Evolutionary conservation across 129 eudicot species (phyloP).

Genomic region (Arctium minus): DNA sequence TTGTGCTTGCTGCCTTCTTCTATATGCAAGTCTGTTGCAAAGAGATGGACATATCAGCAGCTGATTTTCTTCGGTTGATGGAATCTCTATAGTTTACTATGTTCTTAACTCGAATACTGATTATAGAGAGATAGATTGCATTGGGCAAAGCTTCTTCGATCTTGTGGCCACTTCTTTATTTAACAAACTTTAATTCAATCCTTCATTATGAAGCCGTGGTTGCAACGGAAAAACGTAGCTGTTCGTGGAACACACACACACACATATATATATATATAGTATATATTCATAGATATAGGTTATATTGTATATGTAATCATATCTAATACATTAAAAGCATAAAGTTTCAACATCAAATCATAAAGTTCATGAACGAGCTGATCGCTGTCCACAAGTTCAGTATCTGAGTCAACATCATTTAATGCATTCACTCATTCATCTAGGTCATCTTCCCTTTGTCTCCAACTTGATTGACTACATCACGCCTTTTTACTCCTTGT

Average conservation of each 20-base stretch:
- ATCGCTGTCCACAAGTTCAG: too few species aligned
- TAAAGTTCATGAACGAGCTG: background rate
- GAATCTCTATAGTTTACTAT: background rate
- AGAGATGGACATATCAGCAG: too few species aligned
- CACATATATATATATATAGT: too few species aligned
- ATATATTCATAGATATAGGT: background rate
- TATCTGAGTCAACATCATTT: background rate
- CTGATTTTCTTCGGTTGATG: background rate
- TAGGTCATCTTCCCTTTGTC: background rate
- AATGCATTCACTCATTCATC: background rate
- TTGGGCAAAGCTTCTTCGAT: background rate
- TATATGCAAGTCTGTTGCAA: too few species aligned
- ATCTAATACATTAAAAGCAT: background rate
- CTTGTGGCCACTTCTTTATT: background rate
- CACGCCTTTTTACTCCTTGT: background rate
- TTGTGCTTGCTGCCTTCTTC: too few species aligned
- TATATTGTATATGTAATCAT: too few species aligned
- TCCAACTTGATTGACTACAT: background rate
- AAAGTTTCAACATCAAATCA: background rate
- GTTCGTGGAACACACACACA: background rate
- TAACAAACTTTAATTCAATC: background rate
- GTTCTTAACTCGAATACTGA: background rate
- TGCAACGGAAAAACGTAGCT: background rate
- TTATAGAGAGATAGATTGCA: background rate
- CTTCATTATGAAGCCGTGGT: background rate